Evolutionary conservation across 75 land plant species (phyloP).

Genomic region (Cryptomeria japonica): DNA sequence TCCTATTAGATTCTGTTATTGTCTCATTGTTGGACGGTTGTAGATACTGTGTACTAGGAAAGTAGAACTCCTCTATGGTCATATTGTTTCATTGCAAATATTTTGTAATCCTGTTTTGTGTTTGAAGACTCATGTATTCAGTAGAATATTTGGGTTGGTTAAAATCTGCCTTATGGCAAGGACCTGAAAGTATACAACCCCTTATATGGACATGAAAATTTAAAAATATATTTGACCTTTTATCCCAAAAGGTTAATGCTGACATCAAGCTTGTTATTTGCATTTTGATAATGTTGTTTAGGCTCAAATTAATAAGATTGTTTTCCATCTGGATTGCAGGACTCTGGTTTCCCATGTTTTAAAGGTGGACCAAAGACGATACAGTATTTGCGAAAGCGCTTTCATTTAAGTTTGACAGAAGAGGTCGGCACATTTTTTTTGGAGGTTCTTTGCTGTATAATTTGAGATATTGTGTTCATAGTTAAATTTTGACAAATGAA

Average conservation of each 20-base stretch:
- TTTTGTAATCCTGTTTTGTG: not conserved
- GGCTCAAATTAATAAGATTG: not conserved
- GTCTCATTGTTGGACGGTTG: not conserved
- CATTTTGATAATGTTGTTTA: not conserved
- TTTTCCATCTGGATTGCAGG: slow-evolving; percentile 40
- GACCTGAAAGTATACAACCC: not conserved
- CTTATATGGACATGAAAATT: not conserved
- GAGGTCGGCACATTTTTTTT: slow-evolving; percentile 50
- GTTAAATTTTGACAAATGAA: not conserved
- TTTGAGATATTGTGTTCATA: too few species aligned
- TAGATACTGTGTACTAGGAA: not conserved
- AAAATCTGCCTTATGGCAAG: not conserved
- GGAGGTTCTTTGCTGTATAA: not conserved
- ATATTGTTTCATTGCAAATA: not conserved
- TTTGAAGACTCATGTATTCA: not conserved
- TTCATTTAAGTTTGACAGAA: slow-evolving; percentile 94
- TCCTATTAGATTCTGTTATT: not conserved
- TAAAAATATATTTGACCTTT: not conserved
- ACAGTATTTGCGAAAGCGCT: slow-evolving; percentile 92
- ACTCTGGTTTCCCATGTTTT: slow-evolving; percentile 98
- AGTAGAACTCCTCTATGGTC: not conserved
- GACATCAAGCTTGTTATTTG: not conserved
- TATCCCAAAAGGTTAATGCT: not conserved
- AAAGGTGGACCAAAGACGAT: slow-evolving; percentile 96
- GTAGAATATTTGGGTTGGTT: not conserved